Conservation (phyloP, 805 yeast species). For the Candida dajiaensis region DNA sequence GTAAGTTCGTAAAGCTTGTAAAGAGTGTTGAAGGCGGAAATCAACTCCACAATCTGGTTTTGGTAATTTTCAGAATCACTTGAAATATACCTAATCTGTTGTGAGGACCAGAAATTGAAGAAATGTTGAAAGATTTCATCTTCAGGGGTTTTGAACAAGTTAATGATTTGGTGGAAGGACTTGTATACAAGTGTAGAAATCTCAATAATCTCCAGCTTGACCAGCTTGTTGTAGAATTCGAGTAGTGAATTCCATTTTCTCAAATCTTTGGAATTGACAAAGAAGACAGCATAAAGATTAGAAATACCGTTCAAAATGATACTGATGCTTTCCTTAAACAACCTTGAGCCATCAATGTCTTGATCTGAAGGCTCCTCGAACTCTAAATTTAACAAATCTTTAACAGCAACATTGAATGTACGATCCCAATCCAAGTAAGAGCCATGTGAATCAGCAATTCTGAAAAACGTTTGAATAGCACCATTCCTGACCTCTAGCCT, state of each 20-base stretch:
- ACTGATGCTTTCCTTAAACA: slow-evolving; percentile 57
- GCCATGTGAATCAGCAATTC: slow-evolving; percentile 73
- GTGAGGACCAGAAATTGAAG: slow-evolving; percentile 45
- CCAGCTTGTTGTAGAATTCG: slow-evolving; percentile 37
- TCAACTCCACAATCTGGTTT: slow-evolving; percentile 51
- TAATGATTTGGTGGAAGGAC: slow-evolving; percentile 43
- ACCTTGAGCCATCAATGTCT: slow-evolving; percentile 27
- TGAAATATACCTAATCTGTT: slow-evolving; percentile 40
- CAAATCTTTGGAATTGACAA: slow-evolving; percentile 29
- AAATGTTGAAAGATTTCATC: slow-evolving; percentile 31
- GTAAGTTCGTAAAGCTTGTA: slow-evolving; percentile 30
- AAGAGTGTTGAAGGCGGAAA: slow-evolving; percentile 47
- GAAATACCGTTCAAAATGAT: slow-evolving; percentile 63
- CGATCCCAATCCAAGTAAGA: slow-evolving; percentile 57
- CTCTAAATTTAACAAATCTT: slow-evolving; percentile 35
- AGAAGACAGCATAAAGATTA: slow-evolving; percentile 50
- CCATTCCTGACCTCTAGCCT: slow-evolving; percentile 86
- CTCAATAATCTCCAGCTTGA: slow-evolving; percentile 41
- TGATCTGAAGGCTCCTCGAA: slow-evolving; percentile 11
- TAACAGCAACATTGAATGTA: slow-evolving; percentile 59
- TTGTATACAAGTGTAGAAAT: slow-evolving; percentile 52
- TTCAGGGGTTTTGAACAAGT: slow-evolving; percentile 28
- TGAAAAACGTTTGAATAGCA: slow-evolving; percentile 80
- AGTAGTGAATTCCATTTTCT: slow-evolving; percentile 55
- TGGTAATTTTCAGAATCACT: slow-evolving; percentile 40